Evolutionary conservation across 768 basidiomycete genomes (phyloP).

Genomic region (Candolleomyces efflorescens): DNA sequence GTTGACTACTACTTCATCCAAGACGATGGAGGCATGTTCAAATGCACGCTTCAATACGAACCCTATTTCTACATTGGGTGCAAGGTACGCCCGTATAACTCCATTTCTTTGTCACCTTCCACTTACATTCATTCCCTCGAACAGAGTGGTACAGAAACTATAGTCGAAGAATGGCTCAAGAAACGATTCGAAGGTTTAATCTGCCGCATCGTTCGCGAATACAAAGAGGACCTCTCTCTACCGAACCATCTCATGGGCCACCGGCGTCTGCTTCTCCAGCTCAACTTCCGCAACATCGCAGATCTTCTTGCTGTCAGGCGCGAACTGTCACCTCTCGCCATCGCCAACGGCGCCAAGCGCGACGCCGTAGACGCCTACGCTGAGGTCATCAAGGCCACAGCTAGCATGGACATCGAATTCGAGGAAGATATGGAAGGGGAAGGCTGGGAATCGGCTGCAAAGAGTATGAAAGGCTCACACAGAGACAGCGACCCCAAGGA

Average conservation of each 20-base stretch:
- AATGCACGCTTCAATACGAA: conserved; percentile 87
- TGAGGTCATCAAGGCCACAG: conserved; percentile 82
- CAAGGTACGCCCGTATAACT: conserved; percentile 53
- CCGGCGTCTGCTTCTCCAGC: conserved; percentile 79
- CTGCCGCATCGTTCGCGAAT: conserved; percentile 69
- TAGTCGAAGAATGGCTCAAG: conserved; percentile 92
- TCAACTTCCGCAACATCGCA: conserved; percentile 90
- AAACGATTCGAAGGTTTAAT: conserved; percentile 91
- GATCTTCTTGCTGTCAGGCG: conserved; percentile 86
- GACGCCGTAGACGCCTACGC: conserved; percentile 97
- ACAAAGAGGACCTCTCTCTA: conserved; percentile 91
- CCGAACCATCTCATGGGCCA: conserved; percentile 99
- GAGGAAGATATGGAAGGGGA: conserved; percentile 25
- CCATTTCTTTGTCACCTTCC: neutral
- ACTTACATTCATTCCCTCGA: neutral
- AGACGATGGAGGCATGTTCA: conserved; percentile 96
- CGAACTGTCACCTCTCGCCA: conserved; percentile 85
- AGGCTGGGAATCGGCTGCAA: neutral
- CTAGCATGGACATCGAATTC: conserved; percentile 62
- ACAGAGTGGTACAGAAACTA: conserved; percentile 75
- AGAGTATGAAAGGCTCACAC: conserved; percentile 18
- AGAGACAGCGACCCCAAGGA: conserved; percentile 82
- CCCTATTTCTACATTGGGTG: conserved; percentile 93
- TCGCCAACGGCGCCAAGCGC: conserved; percentile 87
- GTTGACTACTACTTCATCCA: conserved; percentile 98